Evolutionary conservation across 2,329 filamentous ascomycete genomes (phyloP), one percentile per base, ranked within the genome.

Genomic region (Zalaria sp.): DNA sequence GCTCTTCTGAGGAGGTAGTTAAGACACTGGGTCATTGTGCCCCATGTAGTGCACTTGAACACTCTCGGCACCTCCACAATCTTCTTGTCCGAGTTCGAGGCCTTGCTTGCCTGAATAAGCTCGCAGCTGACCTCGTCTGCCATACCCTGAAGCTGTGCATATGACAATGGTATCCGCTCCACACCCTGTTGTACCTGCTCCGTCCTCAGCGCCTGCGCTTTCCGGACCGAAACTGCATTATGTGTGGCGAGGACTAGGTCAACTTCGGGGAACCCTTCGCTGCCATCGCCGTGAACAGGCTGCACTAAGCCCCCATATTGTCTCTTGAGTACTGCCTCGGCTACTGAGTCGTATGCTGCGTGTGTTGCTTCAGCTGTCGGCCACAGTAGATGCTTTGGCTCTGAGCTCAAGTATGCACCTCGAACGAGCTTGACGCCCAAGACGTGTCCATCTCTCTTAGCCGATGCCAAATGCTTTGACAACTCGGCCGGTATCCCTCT

Each of bases 71-170:
- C 49, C 38, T 68, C 63, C 43, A 58, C 54, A 1, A 53, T 53
- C 34, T 58, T 58, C 52, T 53, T 52, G 53, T 60, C 47, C 51
- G 48, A 44, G 38, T 52, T 48, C 47, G 50, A 53, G 27, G 59
- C 52, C 7, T 63, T 59, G 28, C 60, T 67, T 5, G 62, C 53
- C 43, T 72, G 62, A 10, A 77, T 57, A 0, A 77, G 57, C 3
- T 64, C 61, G 49, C 72, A 71, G 43, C 81, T 86, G 40, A 96
- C 78, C 57, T 95, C 88, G 52, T 96, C 89, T 1, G 89, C 89
- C 89, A 96, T 96, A 34, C 89, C 88, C 66, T 89, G 83, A 1
- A 95, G 73, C 64, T 95, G 88, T 3, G 83, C 83, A 58, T 85
- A 87, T 0, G 64, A 61, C 6, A 76, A 60, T 3, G 68, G 63